These are phyloP conservation scores for Eucommia ulmoides DNA, from an alignment of 257 asterid species.

Conservation along the genomic window DNA sequence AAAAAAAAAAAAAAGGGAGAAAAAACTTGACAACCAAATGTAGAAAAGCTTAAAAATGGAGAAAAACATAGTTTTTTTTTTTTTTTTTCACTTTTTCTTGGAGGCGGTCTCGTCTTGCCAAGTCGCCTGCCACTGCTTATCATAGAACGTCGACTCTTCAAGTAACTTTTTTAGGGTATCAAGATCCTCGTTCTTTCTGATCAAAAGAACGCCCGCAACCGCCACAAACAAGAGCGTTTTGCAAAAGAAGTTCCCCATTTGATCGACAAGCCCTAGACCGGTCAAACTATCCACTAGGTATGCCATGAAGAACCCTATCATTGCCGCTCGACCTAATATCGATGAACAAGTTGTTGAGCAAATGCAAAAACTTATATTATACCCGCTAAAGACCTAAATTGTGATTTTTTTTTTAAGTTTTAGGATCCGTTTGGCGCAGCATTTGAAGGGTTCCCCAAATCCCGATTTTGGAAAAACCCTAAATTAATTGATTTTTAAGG, in stretches of 20 bases:
- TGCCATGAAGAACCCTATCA: conserved; percentile 97
- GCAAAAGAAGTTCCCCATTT: conserved; percentile 92
- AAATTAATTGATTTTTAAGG: too few relatives aligned
- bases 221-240: conserved; percentile 67
- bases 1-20: too few relatives aligned
- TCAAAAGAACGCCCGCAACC: conserved; percentile 66
- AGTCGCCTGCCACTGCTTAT: conserved; percentile 18
- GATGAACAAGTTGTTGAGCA: too few relatives aligned
- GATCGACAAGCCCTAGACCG: conserved; percentile 86
- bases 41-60: too few relatives aligned
- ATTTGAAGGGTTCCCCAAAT: too few relatives aligned
- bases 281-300: conserved; percentile 89
- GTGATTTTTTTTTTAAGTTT: too few relatives aligned
- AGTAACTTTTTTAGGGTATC: conserved; percentile 45
- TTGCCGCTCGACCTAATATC: conserved; percentile 99
- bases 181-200: conserved; percentile 82
- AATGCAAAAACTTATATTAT: too few relatives aligned
- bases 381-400: too few relatives aligned
- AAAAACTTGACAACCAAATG: too few relatives aligned
- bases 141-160: conserved; percentile 16
- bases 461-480: too few relatives aligned
- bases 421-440: too few relatives aligned
- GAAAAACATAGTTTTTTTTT: neutral
- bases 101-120: conserved; percentile 13
- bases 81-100: conserved; percentile 1